Base-by-base conservation (phyloP, 495 filamentous ascomycete genomes). In the Parathielavia appendiculata region DNA sequence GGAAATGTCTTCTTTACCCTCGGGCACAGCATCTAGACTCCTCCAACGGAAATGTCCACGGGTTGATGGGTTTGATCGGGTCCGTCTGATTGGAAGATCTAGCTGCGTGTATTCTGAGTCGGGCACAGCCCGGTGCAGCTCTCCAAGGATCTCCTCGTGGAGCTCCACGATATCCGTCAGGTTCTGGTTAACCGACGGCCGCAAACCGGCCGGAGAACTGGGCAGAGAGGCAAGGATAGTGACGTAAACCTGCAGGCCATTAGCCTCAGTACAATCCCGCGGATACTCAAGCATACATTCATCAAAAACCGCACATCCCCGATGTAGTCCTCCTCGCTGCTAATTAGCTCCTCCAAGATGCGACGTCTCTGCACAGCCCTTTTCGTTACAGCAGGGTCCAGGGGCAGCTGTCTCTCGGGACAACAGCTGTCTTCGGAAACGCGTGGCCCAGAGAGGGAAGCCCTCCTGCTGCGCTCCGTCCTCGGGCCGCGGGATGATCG, bases 241-340 rank as follows among this genome's bases (percentile, higher is more conserved):
- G 53, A 86, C 80, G 71, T 88, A 89, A 49, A 87, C 83, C 85
- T 88, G 51, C 3, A 13, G 41, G 35, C 47, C 14, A 48, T 68
- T 47, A 67, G 57, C 40, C 0, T 40, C 26, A 9, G n/a, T 14
- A 16, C 8, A 23, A 53, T 9, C 46, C 36, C 26, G 44, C 6
- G 26, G 20, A 36, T 0, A 54, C 20, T 19, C 22, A 17, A 34
- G 74, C 80, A 65, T 75, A 95, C 93, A 68, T 92, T 90, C 63
- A 87, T 83, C 56, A 98, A 76, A 51, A 92, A 87, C 64, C 89
- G 89, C 52, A 97, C 70, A 60, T 95, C 92, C 17, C 82, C 83
- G 55, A 97, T 82, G 72, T 97, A 97, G 62, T 88, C 85, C 65
- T 92, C 87, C 71, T 97, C 93, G 0, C 91, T 92, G 44, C 71